phyloP scores from a whole-genome alignment of 306 rosid genomes.

The Citrullus amarus region DNA sequence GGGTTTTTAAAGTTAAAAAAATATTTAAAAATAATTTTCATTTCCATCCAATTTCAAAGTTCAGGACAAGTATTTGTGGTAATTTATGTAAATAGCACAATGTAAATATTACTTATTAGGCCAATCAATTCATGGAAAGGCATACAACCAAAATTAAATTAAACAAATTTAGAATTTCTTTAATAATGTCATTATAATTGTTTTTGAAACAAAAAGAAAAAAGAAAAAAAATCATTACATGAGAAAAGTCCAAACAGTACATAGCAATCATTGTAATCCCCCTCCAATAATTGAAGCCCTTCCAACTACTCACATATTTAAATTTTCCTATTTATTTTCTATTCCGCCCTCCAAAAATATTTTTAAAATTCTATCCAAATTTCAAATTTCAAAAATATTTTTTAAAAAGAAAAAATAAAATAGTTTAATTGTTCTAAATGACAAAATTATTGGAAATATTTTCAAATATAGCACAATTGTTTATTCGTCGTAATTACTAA shows the following conservation, averaged over 20 bases:
- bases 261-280: not conserved
- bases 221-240: not conserved
- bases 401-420: not conserved
- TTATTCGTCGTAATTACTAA: no score
- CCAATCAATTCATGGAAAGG: not conserved
- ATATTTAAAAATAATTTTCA: no score
- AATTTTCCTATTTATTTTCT: not conserved
- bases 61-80: not conserved
- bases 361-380: not conserved
- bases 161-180: no score
- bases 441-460: no score
- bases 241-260: conserved; percentile 5
- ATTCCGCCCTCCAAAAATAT: not conserved
- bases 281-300: conserved; percentile 3
- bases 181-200: no score
- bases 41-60: no score
- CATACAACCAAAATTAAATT: no score
- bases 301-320: not conserved
- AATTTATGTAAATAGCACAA: not conserved
- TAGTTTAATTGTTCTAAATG: no score
- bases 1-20: no score
- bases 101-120: not conserved
- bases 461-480: no score
- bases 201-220: no score
- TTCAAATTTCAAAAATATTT: not conserved